Evolutionary conservation across 495 filamentous ascomycete species (phyloP), one percentile per base, ranked within the genome.

Genomic region (Penicillium macrosclerotiorum): DNA sequence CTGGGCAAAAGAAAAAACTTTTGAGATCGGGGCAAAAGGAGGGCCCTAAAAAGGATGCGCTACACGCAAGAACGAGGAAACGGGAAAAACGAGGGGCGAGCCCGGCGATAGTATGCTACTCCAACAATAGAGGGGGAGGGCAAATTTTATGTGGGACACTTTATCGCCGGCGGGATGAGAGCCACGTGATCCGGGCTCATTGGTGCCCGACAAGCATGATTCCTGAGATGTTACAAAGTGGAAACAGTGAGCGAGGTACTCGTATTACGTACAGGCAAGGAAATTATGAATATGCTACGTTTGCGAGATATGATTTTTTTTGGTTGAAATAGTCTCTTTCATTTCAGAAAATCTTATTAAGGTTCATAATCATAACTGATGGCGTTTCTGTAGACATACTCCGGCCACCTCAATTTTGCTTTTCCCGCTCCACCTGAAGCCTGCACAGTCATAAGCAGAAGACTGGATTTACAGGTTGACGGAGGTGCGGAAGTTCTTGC

Each of bases 401-500:
- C 51, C 36, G 20, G 49, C 50, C 54, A 57, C 57, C 50, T 37
- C n/a, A 44, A 49, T 55, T 54, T 56, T 35, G 32, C 16, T n/a
- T 36, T 34, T 33, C 31, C 24, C 4, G 4, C 34, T 13, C 13
- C 22, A n/a, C 32, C n/a, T n/a, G n/a, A n/a, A 36, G 24, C 17
- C 26, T 34, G 25, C 43, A 33, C 46, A 49, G 37, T 48, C 37
- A 41, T 19, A 14, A 18, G n/a, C n/a, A n/a, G 33, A 26, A 41
- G 26, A 37, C 56, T 53, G 54, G 60, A 63, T 71, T 84, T 89
- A 96, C 70, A 95, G 68, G 75, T 88, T 88, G 62, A 96, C 85
- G 44, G 91, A 76, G 55, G 72, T 88, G 71, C 90, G 84, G 89
- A 96, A 99, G 49, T 90, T 89, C 49, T 77, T 71, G 54, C 94